Base-by-base conservation (phyloP, 2,329 filamentous ascomycete species). In the Curvularia spicifera region DNA sequence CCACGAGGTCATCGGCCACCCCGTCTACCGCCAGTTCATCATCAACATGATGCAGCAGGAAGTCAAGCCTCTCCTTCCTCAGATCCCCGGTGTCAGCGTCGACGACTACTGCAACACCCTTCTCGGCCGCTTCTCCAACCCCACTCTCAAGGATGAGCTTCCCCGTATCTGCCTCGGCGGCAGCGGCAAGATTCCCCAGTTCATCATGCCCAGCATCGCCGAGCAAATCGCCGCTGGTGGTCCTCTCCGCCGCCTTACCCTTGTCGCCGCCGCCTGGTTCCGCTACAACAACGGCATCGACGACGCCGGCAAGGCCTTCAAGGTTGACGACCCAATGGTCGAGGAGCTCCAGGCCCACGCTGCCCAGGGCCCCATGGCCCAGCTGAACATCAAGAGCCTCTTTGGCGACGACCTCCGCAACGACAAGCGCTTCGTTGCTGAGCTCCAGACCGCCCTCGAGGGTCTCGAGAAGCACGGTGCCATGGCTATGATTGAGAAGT, bases 21-120 rank as follows among this genome's bases (percentile, higher is more conserved):
- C 68, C 8, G 44, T 63, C 18, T 70, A 66, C 57, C 60, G 60
- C 49, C 66, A 68, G 53, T 71, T 69, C 58, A 61, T 71, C 58
- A 55, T 48, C 59, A 69, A 70, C 65, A 68, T 71, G 68, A 70
- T 70, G 69, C 65, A 70, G 29, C 63, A 70, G 51, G 69, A 71
- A 51, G 65, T 71, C 52, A 70, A 71, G 60, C 69, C 69, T 24
- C 63, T 71, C 2, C 63, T 71, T 2, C 69, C 69, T 12, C 58
- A 60, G 49, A 69, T 71, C n/a, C 68, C 69, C 18, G 67, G 68
- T 33, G 69, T 71, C 44, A 63, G 65, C 31, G 60, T 70, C 46
- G 68, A 71, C 44, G 61, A 70, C 22, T 71, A 71, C 64, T 67
- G 66, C 59, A 59, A 67, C 44, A 70, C 69, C 20, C 63, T 71